phyloP scores from a whole-genome alignment of 1,284 basidiomycete species.

The Athelia psychrophila region DNA sequence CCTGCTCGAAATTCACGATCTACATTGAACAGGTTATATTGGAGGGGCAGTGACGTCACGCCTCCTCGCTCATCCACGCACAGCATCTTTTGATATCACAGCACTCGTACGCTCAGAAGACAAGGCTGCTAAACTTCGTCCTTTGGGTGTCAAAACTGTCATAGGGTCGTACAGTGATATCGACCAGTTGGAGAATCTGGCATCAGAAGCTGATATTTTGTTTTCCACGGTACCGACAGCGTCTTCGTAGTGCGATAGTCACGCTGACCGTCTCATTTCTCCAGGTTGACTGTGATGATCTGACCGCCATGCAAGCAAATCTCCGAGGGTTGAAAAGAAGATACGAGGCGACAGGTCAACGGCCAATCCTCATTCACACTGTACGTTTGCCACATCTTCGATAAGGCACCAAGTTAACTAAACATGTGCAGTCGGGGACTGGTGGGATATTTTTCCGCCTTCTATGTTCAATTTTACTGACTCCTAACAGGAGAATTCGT shows the following conservation, averaged over 20 bases:
- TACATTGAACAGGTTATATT: slow-evolving; percentile 22
- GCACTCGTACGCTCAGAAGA: slow-evolving; percentile 15
- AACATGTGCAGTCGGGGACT: slow-evolving; percentile 32
- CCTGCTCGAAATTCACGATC: background rate
- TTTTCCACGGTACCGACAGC: slow-evolving; percentile 26
- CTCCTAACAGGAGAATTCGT: background rate
- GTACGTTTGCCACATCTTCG: slow-evolving; percentile 27
- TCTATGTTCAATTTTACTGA: slow-evolving; percentile 18
- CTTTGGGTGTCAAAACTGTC: slow-evolving; percentile 14
- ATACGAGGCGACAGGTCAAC: slow-evolving; percentile 32
- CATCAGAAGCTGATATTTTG: slow-evolving; percentile 33
- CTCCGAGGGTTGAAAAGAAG: slow-evolving; percentile 43
- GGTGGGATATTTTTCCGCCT: slow-evolving; percentile 21
- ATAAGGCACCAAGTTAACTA: background rate
- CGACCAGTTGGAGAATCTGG: slow-evolving; percentile 25
- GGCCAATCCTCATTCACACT: slow-evolving; percentile 49
- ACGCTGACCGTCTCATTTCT: background rate
- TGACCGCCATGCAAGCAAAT: slow-evolving; percentile 38
- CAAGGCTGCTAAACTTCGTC: slow-evolving; percentile 17
- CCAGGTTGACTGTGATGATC: slow-evolving; percentile 43
- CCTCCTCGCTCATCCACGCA: slow-evolving; percentile 18
- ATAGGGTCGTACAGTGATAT: slow-evolving; percentile 31
- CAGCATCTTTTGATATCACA: slow-evolving; percentile 14
- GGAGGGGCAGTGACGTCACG: slow-evolving; percentile 23
- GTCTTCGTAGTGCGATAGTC: background rate